A percentile compares a stretch with the other conserved stretches of the same genome.
These are phyloP conservation scores for Rhododendron molle DNA, from an alignment of 148 eudicot genomes.

Conservation along the genomic window DNA sequence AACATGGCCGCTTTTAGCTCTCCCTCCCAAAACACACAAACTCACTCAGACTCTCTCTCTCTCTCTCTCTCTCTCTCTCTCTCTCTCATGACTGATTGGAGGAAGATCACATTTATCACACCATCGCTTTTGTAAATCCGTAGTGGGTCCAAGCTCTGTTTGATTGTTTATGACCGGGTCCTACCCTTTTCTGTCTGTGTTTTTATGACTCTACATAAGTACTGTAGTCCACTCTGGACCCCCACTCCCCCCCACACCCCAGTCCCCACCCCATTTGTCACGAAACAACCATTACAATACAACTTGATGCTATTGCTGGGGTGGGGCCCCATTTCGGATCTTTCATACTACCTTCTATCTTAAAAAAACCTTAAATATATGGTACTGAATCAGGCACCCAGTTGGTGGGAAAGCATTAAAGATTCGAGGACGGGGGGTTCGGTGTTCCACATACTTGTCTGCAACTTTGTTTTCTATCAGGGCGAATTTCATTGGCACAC, in stretches of 20 bases:
- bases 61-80: conserved; percentile 10
- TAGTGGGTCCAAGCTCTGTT: conserved; percentile 8
- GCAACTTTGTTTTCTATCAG: not conserved
- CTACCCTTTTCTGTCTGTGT: not conserved
- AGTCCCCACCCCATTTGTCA: not conserved
- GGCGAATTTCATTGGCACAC: not conserved
- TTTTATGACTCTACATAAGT: not conserved
- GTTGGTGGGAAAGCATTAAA: conserved; percentile 11
- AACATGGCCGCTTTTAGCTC: not conserved
- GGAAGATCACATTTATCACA: not conserved
- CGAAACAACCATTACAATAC: not conserved
- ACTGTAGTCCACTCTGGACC: not conserved
- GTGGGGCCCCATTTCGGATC: not conserved
- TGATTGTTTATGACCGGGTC: not conserved
- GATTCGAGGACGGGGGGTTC: not conserved
- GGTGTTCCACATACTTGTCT: conserved; percentile 8
- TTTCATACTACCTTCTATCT: not conserved
- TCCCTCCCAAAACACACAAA: not conserved
- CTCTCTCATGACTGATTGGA: not conserved
- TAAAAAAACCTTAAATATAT: not conserved
- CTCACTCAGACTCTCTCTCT: conserved; percentile 3
- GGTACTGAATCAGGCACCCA: conserved; percentile 24
- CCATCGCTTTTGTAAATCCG: not conserved
- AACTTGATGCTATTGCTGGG: not conserved
- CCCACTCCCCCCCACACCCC: too few species aligned